Conservation (phyloP, 176 grass and related monocot genomes). For the Phoenix dactylifera region DNA sequence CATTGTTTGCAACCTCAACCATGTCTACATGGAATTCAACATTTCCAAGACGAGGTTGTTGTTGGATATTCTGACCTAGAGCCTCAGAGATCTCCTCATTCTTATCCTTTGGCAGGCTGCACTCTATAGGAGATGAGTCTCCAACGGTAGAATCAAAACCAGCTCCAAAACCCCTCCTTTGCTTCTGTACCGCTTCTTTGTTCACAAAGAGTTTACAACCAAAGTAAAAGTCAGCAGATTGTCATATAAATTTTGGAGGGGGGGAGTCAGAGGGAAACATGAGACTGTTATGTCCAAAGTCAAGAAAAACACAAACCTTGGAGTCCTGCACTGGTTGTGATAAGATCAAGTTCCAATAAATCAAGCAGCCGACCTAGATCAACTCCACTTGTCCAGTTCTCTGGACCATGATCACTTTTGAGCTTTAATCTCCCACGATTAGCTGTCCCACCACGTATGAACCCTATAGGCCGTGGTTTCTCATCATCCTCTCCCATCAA, state of each 20-base stretch:
- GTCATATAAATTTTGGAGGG: neutral
- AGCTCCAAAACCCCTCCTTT: conserved; percentile 43
- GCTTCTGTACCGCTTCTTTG: conserved; percentile 76
- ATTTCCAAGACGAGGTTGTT: conserved; percentile 38
- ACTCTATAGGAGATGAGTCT: conserved; percentile 37
- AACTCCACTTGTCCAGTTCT: conserved; percentile 93
- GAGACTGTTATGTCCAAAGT: too few relatives aligned
- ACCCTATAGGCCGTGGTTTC: conserved; percentile 70
- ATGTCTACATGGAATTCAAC: conserved; percentile 34
- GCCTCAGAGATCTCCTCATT: conserved; percentile 57
- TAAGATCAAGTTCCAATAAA: conserved; percentile 82
- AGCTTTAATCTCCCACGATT: conserved; percentile 94
- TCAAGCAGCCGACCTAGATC: conserved; percentile 93
- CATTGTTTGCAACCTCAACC: conserved; percentile 27
- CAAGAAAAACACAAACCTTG: conserved; percentile 33
- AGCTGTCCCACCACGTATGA: conserved; percentile 86
- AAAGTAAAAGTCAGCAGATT: neutral
- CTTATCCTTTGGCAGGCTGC: conserved; percentile 32
- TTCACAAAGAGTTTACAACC: neutral
- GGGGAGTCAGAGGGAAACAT: too few relatives aligned
- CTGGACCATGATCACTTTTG: conserved; percentile 59
- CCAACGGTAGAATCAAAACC: conserved; percentile 42
- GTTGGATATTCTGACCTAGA: conserved; percentile 52
- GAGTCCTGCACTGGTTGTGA: conserved; percentile 57
- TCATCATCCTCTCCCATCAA: conserved; percentile 55